Conservation (phyloP, 805 yeast genomes). For the Ascoidea rubescens region DNA sequence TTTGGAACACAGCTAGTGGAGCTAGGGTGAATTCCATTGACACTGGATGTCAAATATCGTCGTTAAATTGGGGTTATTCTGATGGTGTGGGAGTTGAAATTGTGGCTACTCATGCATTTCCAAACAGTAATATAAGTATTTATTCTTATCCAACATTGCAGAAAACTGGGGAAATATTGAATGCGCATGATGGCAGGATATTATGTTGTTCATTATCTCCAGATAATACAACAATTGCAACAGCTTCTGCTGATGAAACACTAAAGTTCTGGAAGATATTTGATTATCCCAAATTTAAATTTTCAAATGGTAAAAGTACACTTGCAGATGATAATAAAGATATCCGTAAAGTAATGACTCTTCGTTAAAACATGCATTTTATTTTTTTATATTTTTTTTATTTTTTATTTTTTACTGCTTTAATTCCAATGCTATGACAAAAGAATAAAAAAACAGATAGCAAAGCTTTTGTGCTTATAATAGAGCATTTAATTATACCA, state of each 20-base stretch:
- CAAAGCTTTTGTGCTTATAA: no score
- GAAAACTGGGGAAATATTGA: conserved; percentile 73
- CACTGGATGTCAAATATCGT: conserved; percentile 90
- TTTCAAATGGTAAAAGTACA: conserved; percentile 16
- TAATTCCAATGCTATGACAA: no score
- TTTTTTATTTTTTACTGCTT: no score
- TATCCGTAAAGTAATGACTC: conserved; percentile 37
- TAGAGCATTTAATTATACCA: no score
- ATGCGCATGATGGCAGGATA: conserved; percentile 86
- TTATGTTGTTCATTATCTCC: conserved; percentile 77
- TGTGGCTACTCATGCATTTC: conserved; percentile 89
- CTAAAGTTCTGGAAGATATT: conserved; percentile 89
- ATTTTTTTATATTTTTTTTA: no score
- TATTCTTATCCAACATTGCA: conserved; percentile 79
- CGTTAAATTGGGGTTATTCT: conserved; percentile 81
- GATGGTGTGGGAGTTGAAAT: conserved; percentile 64
- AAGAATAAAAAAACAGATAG: no score
- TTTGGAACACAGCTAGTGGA: conserved; percentile 93
- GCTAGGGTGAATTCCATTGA: conserved; percentile 74
- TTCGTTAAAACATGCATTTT: conserved; percentile 19
- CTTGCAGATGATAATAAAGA: conserved; percentile 26
- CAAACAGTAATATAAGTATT: conserved; percentile 68
- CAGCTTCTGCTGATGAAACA: conserved; percentile 94
- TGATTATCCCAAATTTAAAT: conserved; percentile 33
- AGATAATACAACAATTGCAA: conserved; percentile 80